These are phyloP conservation scores for Immersiporthe knoxdaviesiana DNA, from an alignment of 2,329 filamentous ascomycete genomes.

Conservation along the genomic window DNA sequence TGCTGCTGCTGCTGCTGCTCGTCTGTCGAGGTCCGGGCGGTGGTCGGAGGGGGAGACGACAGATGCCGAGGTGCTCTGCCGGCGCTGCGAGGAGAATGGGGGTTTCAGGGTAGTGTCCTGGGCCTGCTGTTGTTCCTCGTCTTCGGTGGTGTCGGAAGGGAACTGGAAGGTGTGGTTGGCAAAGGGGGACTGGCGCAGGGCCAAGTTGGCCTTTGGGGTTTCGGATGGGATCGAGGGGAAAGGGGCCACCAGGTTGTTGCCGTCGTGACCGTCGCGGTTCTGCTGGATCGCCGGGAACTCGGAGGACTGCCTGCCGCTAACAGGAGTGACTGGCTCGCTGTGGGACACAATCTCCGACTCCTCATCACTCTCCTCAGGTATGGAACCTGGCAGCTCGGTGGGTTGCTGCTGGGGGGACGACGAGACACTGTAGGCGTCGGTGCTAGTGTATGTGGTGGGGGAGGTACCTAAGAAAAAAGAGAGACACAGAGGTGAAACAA, in stretches of 20 bases:
- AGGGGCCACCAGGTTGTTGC: slow-evolving; percentile 33
- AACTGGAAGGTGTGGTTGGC: slow-evolving; percentile 18
- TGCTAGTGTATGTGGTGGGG: not conserved
- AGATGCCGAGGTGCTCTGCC: slow-evolving; percentile 13
- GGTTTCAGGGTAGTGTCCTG: slow-evolving; percentile 4
- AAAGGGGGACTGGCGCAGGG: slow-evolving; percentile 21
- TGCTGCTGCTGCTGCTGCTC: slow-evolving; percentile 35
- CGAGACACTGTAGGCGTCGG: slow-evolving; percentile 36
- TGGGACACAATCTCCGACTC: slow-evolving; percentile 59
- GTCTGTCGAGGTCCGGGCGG: slow-evolving; percentile 28
- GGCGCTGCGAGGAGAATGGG: not conserved
- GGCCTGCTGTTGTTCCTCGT: not conserved
- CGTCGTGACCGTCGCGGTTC: slow-evolving; percentile 40
- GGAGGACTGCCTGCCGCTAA: slow-evolving; percentile 60
- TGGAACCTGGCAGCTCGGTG: slow-evolving; percentile 55
- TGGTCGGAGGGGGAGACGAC: slow-evolving; percentile 21
- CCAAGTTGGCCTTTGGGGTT: slow-evolving; percentile 19
- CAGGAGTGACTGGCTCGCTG: slow-evolving; percentile 65
- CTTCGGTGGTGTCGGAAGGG: not conserved
- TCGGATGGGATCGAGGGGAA: slow-evolving; percentile 26
- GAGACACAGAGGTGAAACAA: not conserved
- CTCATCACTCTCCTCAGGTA: slow-evolving; percentile 62
- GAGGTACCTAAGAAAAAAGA: not conserved
- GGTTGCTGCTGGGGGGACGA: slow-evolving; percentile 53
- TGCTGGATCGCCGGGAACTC: slow-evolving; percentile 54